These are phyloP conservation scores for Fusarium bactridioides DNA, from an alignment of 2,329 filamentous ascomycete genomes.

Conservation along the genomic window DNA sequence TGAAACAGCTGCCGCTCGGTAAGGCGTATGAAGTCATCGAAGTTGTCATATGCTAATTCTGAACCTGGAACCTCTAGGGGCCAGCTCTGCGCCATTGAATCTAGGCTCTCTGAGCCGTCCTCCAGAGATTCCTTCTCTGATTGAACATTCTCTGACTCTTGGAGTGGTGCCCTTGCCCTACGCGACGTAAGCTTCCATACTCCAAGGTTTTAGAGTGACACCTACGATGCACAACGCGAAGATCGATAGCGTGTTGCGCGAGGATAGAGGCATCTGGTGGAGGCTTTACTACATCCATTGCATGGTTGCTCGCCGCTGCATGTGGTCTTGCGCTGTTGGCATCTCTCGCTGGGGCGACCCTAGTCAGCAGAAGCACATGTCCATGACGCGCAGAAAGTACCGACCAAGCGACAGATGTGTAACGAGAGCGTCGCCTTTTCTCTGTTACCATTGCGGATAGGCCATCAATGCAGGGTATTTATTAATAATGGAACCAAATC, in stretches of 20 bases:
- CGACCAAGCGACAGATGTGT: not conserved
- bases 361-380: not conserved
- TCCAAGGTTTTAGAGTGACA: rapidly evolving
- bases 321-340: not conserved
- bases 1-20: not conserved
- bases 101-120: not conserved
- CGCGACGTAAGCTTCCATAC: not conserved
- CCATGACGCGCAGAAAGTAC: not conserved
- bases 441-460: not conserved
- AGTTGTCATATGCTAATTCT: not conserved
- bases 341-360: not conserved
- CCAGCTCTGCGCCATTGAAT: not conserved
- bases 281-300: not conserved
- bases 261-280: not conserved
- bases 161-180: not conserved
- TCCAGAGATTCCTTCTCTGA: not conserved
- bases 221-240: not conserved
- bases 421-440: not conserved
- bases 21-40: not conserved
- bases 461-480: not conserved
- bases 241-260: not conserved
- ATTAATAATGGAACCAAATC: no score
- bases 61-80: rapidly evolving
- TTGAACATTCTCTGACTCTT: not conserved
- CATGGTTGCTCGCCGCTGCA: not conserved